Base-by-base conservation (phyloP, 129 eudicot species). In the Saposhnikovia divaricata region DNA sequence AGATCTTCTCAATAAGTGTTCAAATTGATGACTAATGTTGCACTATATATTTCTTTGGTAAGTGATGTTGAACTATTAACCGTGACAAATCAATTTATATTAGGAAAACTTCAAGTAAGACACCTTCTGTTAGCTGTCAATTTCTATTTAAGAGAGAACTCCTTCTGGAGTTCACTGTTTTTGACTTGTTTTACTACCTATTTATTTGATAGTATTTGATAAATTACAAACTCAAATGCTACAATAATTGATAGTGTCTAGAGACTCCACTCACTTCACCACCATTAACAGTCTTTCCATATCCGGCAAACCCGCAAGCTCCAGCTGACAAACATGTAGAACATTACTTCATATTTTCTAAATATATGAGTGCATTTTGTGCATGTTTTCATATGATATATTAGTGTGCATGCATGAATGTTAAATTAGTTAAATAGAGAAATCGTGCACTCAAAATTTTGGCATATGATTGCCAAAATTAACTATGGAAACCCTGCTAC, bases 291-390 rank as follows among this genome's bases (percentile, higher is more conserved):
- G 89, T 92, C 80, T 85, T 90, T 76, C 99, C 99, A 81, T 86
- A 92, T 50, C 84, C 93, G 38, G 91, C 88, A 83, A 75, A 94
- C 25, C 98, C 98, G 82, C 98, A 93, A 72, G 98, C 97, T 83
- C 97, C 98, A 45, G 84, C 98, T 93, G 89, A 76, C 28, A 66
- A 14, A 55, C 76, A 48, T 78, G 45, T 47, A 38, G 50, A 61
- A 25, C 65, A 75, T 43, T 44, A 55, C 23, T n/a, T n/a, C 25
- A 74, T 48, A 77, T 74, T 46, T 13, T 0, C 23, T 39, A 14
- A 83, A 75, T 39, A 28, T 34, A 75, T 57, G 23, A 38, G 12
- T n/a, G 25, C 31, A 43, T 44, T 45, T n/a, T 69, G 19, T 45
- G 68, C 28, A 47, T 15, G 57, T 46, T 3, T 45, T n/a, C 47